These are phyloP conservation scores for Blepharisma undulans DNA, from an alignment of 169 alveolate genomes.

Conservation along the genomic window DNA sequence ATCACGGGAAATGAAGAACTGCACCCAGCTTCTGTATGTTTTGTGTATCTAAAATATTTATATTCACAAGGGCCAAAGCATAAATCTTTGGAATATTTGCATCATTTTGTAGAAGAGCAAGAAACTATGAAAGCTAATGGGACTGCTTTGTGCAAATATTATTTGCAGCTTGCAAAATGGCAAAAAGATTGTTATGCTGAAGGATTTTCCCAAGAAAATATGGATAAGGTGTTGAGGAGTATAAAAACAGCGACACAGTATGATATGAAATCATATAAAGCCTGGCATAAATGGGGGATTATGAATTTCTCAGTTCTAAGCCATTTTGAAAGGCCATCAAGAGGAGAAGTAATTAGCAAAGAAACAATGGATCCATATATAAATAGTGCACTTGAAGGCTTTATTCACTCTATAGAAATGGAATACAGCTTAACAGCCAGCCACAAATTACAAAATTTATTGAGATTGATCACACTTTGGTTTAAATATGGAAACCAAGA, in stretches of 20 bases:
- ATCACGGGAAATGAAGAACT: conserved; percentile 36
- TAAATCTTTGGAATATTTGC: conserved; percentile 54
- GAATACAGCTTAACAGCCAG: conserved; percentile 67
- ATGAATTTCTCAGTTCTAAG: conserved; percentile 82
- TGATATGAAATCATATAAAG: conserved; percentile 73
- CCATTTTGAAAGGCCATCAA: conserved; percentile 44
- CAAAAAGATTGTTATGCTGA: conserved; percentile 76
- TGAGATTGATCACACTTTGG: conserved; percentile 82
- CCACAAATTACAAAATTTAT: conserved; percentile 80
- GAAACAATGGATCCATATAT: conserved; percentile 66
- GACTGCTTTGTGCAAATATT: conserved; percentile 58
- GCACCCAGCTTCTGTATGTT: conserved; percentile 49
- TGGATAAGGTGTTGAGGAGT: conserved; percentile 63
- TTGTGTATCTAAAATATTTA: conserved; percentile 52
- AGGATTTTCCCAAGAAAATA: conserved; percentile 46
- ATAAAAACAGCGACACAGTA: conserved; percentile 73
- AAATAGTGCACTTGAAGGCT: conserved; percentile 83
- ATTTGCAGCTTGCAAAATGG: conserved; percentile 83
- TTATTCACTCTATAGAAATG: conserved; percentile 75
- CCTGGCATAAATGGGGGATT: conserved; percentile 89
- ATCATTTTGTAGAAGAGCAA: conserved; percentile 43
- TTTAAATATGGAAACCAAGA: conserved; percentile 76
- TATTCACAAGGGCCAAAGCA: conserved; percentile 46
- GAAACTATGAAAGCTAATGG: conserved; percentile 52
- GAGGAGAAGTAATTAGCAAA: conserved; percentile 21